Base-by-base conservation (phyloP, 2,329 filamentous ascomycete species). In the Dactylonectria estremocensis region DNA sequence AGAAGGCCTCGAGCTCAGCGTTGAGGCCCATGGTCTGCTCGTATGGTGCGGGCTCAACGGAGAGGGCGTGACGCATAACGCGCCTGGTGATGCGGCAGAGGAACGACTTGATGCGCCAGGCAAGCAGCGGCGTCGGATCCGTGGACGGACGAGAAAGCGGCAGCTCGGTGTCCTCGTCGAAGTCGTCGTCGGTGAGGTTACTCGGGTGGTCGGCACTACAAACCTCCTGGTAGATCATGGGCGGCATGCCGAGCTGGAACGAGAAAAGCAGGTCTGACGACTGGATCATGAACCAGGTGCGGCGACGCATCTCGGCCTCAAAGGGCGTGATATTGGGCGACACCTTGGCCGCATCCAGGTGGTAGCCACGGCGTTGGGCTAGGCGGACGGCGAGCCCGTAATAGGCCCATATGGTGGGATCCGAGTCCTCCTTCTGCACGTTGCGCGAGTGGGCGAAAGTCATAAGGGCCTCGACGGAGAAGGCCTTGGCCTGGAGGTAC, bases 211-310 rank as follows among this genome's bases (percentile, higher is more conserved):
- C 80, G 2, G 83, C 84, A 70, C 87, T 86, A 70, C 81, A 85
- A 35, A 83, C 81, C 14, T 82, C 81, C n/a, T 84, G 80, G 56
- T 84, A 80, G 54, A 87, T 80, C 61, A 84, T 83, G n/a, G 83
- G 79, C 1, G 87, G 86, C 74, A 88, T 82, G 9, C 86, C 85
- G n/a, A 86, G 82, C 74, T 88, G 85, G 66, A 85, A 86, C 1
- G 85, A 85, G 52, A 86, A 83, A 3, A 87, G 69, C 5, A 84
- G 76, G 70, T 88, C 86, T 18, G 83, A 83, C 1, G 84, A 79
- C 68, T 85, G 83, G 16, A 83, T 80, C 69, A 83, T 80, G 58
- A 85, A 82, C 84, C 86, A 88, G 2, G 79, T 79, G 18, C 86
- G 80, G 5, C 86, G 82, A 18, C 86, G 82, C 80, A 88, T 85